Conservation (phyloP, 371 early-diverging fungal genomes). For the Smittium mucronatum region DNA sequence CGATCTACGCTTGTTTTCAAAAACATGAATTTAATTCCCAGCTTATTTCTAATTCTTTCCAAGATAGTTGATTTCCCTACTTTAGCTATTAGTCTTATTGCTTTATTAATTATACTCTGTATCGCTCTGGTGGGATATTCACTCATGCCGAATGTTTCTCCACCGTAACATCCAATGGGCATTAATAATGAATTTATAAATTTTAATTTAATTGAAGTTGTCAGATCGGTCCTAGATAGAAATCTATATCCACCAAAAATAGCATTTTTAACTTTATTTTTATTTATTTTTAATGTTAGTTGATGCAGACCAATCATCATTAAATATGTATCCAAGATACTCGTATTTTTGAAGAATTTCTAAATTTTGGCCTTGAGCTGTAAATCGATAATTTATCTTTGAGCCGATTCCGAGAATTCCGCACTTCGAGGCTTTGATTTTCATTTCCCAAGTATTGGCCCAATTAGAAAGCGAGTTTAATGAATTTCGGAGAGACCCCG, state of each 20-base stretch:
- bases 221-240: background rate
- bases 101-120: conserved; percentile 3
- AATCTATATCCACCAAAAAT: background rate
- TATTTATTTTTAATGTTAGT: background rate
- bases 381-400: background rate
- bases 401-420: background rate
- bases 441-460: background rate
- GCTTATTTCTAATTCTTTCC: background rate
- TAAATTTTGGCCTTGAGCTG: background rate
- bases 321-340: background rate
- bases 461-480: background rate
- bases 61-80: background rate
- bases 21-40: background rate
- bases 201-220: background rate
- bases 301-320: background rate
- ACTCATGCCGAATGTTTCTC: background rate
- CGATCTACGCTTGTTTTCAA: background rate
- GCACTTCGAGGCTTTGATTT: background rate
- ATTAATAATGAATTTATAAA: background rate
- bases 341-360: background rate
- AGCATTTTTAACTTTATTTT: background rate
- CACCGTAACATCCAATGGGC: conserved; percentile 2
- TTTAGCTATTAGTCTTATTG: conserved; percentile 2
- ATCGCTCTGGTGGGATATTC: background rate
- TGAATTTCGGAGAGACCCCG: background rate